These are phyloP conservation scores for Tylopilus sp. DNA, from an alignment of 1,284 basidiomycete species.

Conservation along the genomic window DNA sequence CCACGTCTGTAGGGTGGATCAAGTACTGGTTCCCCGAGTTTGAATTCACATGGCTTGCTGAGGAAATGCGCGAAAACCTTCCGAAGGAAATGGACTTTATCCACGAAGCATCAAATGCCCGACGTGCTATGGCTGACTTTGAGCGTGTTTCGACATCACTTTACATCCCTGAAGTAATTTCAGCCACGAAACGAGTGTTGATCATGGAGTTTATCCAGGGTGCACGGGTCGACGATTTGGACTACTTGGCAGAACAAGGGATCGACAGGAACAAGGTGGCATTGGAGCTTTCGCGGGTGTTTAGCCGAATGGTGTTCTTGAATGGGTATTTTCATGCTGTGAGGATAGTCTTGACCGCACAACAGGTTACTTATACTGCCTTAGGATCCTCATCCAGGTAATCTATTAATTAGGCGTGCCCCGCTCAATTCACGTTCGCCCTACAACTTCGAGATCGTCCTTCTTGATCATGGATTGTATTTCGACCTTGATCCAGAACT, in stretches of 20 bases:
- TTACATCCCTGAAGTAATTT: constrained; percentile 88
- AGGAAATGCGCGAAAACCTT: constrained; percentile 90
- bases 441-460: constrained; percentile 92
- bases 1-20: constrained; percentile 62
- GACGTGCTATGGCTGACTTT: constrained; percentile 74
- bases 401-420: constrained; percentile 85
- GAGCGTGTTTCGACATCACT: constrained; percentile 72
- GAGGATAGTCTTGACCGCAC: constrained; percentile 28
- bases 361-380: constrained; percentile 5
- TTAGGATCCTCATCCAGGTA: constrained; percentile 80
- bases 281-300: constrained; percentile 86
- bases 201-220: constrained; percentile 95
- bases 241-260: constrained; percentile 77
- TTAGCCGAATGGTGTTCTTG: constrained; percentile 94
- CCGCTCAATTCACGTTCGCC: constrained; percentile 66
- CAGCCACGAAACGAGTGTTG: constrained; percentile 82
- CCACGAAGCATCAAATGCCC: constrained; percentile 88
- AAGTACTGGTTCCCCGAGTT: constrained; percentile 88
- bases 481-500: constrained; percentile 83
- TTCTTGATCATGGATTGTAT: constrained; percentile 90
- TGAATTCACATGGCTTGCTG: constrained; percentile 92
- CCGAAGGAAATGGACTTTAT: constrained; percentile 95
- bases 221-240: constrained; percentile 85
- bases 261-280: constrained; percentile 96
- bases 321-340: constrained; percentile 91